Evolutionary conservation across 2,329 filamentous ascomycete species (phyloP).

Genomic region (Ceratocystis cacaofunesta): DNA sequence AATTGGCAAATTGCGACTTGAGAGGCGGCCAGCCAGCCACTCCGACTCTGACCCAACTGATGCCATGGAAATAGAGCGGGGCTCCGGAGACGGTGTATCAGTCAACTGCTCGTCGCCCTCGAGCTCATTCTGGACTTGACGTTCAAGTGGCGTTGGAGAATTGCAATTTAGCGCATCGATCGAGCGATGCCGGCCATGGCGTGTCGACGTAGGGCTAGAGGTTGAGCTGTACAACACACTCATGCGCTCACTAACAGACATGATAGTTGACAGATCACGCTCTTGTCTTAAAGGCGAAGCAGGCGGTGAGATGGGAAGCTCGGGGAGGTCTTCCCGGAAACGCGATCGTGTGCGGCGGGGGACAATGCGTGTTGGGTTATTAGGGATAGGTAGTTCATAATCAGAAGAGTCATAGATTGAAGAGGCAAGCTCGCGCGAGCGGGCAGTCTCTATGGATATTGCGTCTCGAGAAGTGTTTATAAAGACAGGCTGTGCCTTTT

Average conservation of each 20-base stretch:
- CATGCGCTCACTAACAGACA: conserved; percentile 15
- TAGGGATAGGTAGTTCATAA: conserved; percentile 22
- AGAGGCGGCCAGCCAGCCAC: conserved; percentile 68
- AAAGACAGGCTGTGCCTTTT: conserved; percentile 17
- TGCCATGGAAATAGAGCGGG: conserved; percentile 64
- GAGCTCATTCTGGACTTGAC: background rate
- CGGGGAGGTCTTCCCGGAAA: conserved; percentile 83
- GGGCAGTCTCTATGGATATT: conserved; percentile 24
- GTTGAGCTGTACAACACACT: conserved; percentile 13
- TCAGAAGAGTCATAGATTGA: conserved; percentile 16
- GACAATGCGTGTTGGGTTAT: conserved; percentile 29
- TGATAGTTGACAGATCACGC: conserved; percentile 14
- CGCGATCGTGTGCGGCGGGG: conserved; percentile 76
- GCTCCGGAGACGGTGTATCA: conserved; percentile 34
- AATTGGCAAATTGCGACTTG: conserved; percentile 18
- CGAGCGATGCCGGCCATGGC: conserved; percentile 11
- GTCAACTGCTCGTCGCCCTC: conserved; percentile 1
- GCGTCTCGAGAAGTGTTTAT: conserved; percentile 23
- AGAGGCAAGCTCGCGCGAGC: conserved; percentile 31
- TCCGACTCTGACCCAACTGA: conserved; percentile 93
- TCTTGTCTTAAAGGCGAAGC: conserved; percentile 37
- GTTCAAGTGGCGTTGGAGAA: conserved; percentile 17
- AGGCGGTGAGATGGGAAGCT: conserved; percentile 71
- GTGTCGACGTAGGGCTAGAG: conserved; percentile 7
- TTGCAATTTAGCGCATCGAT: conserved; percentile 15